A percentile compares a stretch with the other conserved stretches of the same genome.
Conservation (phyloP, 495 filamentous ascomycete genomes). For the Neurospora pannonica region DNA sequence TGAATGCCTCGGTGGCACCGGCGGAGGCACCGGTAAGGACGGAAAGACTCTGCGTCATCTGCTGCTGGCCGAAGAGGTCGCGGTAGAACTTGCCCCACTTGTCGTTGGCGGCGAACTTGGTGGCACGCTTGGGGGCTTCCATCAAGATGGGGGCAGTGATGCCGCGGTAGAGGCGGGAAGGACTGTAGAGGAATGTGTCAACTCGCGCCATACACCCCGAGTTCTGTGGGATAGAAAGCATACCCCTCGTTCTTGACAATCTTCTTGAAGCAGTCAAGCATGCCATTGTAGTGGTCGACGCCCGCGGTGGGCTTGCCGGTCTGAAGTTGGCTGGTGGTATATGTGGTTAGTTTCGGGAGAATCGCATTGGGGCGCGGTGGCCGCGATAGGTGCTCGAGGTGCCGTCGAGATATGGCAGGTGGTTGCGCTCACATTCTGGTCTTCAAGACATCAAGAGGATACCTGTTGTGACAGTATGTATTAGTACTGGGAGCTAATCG, state of each 20-base stretch:
- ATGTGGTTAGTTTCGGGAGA: conserved; percentile 18
- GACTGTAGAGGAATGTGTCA: conserved; percentile 37
- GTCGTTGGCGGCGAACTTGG: conserved; percentile 98
- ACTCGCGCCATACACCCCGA: background rate
- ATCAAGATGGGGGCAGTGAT: conserved; percentile 94
- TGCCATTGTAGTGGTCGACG: conserved; percentile 81
- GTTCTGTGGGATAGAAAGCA: conserved; percentile 4
- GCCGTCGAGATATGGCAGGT: background rate
- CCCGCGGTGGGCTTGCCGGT: conserved; percentile 53
- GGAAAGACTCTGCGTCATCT: conserved; percentile 86
- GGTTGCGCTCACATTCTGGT: conserved; percentile 70
- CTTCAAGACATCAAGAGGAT: conserved; percentile 97
- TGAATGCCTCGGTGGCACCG: conserved; percentile 91
- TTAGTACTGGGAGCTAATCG: conserved; percentile 5
- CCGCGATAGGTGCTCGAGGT: background rate
- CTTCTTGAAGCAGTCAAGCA: conserved; percentile 95
- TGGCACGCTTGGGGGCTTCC: conserved; percentile 97
- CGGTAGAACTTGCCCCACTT: conserved; percentile 93
- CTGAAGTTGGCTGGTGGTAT: conserved; percentile 65
- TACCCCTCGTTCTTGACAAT: conserved; percentile 93
- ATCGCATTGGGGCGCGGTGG: conserved; percentile 1
- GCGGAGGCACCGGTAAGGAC: conserved; percentile 88
- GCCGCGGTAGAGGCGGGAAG: conserved; percentile 86
- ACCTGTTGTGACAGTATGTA: conserved; percentile 46
- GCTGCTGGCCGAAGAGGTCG: conserved; percentile 64